phyloP scores from a whole-genome alignment of 495 filamentous ascomycete species.

The Neurospora pannonica region DNA sequence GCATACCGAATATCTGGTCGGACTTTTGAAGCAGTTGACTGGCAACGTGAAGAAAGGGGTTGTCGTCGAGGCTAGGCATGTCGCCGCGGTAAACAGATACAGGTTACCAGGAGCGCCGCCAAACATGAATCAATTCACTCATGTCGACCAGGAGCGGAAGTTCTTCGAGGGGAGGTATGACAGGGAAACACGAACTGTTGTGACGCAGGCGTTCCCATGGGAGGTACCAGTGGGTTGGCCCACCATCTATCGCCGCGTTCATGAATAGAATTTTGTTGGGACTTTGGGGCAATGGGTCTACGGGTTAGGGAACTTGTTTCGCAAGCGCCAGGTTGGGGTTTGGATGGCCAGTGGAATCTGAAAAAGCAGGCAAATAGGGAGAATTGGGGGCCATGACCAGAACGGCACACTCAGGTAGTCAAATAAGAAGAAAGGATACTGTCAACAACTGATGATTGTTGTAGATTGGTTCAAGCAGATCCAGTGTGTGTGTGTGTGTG shows the following conservation, averaged over 20 bases:
- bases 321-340: neutral
- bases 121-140: accelerated
- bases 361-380: neutral
- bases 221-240: neutral
- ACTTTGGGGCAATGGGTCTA: neutral
- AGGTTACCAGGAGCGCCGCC: neutral
- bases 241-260: neutral
- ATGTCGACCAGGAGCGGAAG: neutral
- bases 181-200: neutral
- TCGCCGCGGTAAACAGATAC: neutral
- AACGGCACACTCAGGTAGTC: neutral
- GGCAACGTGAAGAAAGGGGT: neutral
- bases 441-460: neutral
- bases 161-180: neutral
- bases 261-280: neutral
- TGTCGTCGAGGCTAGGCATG: neutral
- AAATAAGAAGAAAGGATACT: neutral
- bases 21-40: neutral
- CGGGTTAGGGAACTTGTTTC: neutral
- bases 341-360: neutral
- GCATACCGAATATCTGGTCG: neutral
- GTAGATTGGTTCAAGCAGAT: too few species aligned
- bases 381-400: neutral
- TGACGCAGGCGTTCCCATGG: neutral
- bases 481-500: neutral